Evolutionary conservation across 495 filamentous ascomycete genomes (phyloP).

Genomic region (Aspergillus sparsus): DNA sequence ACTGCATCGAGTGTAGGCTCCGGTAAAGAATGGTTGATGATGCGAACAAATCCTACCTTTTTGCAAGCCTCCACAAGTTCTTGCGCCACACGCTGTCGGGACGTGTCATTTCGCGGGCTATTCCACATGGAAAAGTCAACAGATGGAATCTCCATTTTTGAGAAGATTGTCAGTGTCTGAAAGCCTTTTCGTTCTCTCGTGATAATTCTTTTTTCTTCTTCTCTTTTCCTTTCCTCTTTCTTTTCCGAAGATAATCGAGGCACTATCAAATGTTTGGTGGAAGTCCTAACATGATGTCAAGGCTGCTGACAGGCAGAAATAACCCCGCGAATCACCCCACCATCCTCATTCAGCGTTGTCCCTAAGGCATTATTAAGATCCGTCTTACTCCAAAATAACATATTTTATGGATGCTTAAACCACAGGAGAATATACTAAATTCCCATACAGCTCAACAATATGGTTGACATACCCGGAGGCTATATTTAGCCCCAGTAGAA

Average conservation of each 20-base stretch:
- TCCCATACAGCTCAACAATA: too few relatives aligned
- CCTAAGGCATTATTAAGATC: too few relatives aligned
- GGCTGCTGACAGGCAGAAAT: background rate
- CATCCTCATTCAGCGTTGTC: too few relatives aligned
- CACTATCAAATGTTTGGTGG: background rate
- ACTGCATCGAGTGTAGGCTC: constrained; percentile 50
- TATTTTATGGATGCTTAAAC: too few relatives aligned
- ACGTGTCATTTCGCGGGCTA: constrained; percentile 23
- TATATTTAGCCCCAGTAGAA: too few relatives aligned
- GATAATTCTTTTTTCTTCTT: background rate
- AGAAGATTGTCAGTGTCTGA: background rate
- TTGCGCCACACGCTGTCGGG: constrained; percentile 45
- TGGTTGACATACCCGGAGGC: too few relatives aligned
- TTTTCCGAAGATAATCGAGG: background rate
- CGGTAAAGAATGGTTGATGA: constrained; percentile 56
- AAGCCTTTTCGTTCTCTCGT: too few relatives aligned
- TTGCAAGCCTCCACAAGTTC: constrained; percentile 55
- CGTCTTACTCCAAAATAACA: too few relatives aligned
- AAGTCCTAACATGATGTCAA: constrained; percentile 1
- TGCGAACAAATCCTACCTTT: constrained; percentile 60
- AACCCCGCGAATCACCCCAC: too few relatives aligned
- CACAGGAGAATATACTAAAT: too few relatives aligned
- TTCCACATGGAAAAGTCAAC: constrained; percentile 54
- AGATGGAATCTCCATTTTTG: constrained; percentile 45
- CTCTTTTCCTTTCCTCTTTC: background rate